Percentiles rank a stretch among this genome's conserved stretches.
Evolutionary conservation across 441 rosid species (phyloP).

Genomic region (Populus trichocarpa): DNA sequence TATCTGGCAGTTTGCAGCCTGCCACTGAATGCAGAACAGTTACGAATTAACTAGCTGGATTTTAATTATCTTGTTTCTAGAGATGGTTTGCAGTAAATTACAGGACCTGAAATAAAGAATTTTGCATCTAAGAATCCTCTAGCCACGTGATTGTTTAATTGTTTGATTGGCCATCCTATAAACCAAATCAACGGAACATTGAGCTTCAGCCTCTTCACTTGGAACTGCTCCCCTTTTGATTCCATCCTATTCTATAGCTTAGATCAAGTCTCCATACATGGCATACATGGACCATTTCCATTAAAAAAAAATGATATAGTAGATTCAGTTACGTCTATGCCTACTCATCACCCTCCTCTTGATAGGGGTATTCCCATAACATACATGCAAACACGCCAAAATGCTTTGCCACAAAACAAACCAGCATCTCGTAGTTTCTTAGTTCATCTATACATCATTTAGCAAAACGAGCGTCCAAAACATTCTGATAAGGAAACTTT

Average conservation of each 20-base stretch:
- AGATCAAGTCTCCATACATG: neutral
- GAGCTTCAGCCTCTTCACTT: neutral
- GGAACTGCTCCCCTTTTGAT: neutral
- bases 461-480: neutral
- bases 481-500: neutral
- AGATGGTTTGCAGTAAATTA: neutral
- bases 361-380: neutral
- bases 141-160: neutral
- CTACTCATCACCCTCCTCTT: neutral
- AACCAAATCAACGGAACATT: neutral
- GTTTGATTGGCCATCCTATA: neutral
- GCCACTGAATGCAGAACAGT: neutral
- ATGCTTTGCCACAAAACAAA: neutral
- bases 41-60: neutral
- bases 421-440: neutral
- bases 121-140: neutral
- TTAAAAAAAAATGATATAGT: neutral
- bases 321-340: neutral
- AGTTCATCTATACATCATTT: neutral
- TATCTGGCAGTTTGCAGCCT: neutral
- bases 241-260: neutral
- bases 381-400: neutral
- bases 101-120: neutral
- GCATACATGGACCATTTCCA: neutral
- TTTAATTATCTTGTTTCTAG: neutral